These are phyloP conservation scores for Simmondsia chinensis DNA, from an alignment of 148 eudicot genomes.

Conservation along the genomic window DNA sequence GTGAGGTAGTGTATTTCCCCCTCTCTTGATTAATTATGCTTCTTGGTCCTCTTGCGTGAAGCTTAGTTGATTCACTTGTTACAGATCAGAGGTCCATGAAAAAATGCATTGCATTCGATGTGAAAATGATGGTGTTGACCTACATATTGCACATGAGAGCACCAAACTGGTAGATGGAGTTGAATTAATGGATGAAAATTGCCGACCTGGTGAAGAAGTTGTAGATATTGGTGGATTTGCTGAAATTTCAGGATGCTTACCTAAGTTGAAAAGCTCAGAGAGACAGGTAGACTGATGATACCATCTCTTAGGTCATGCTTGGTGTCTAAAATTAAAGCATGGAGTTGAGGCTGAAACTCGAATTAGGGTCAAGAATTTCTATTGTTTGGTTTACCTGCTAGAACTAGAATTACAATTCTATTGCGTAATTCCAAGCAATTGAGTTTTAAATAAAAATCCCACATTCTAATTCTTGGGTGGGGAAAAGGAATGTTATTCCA, in stretches of 20 bases:
- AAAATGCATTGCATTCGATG: conserved; percentile 88
- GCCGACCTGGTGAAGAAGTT: conserved; percentile 32
- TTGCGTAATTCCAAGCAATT: too few species aligned
- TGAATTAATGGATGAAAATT: conserved; percentile 11
- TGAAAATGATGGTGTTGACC: conserved; percentile 17
- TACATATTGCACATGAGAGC: conserved; percentile 13
- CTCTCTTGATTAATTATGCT: too few species aligned
- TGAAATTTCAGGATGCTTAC: conserved; percentile 72
- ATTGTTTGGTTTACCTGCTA: too few species aligned
- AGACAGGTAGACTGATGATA: conserved; percentile 74
- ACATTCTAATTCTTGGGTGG: too few species aligned
- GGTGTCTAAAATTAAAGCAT: too few species aligned
- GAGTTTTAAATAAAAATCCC: too few species aligned
- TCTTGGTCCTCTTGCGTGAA: neutral
- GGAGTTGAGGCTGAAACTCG: too few species aligned
- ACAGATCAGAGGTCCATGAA: conserved; percentile 93
- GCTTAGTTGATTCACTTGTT: conserved; percentile 1
- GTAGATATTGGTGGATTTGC: conserved; percentile 93
- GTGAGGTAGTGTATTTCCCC: conserved; percentile 34
- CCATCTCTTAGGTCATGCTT: too few species aligned
- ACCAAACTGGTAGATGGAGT: conserved; percentile 17
- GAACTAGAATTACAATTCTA: too few species aligned
- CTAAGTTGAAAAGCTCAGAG: conserved; percentile 55
- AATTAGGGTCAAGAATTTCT: too few species aligned
- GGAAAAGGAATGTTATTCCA: too few species aligned